Evolutionary conservation across 1,284 basidiomycete genomes (phyloP).

Genomic region (Cryptococcus jaspeensis): DNA sequence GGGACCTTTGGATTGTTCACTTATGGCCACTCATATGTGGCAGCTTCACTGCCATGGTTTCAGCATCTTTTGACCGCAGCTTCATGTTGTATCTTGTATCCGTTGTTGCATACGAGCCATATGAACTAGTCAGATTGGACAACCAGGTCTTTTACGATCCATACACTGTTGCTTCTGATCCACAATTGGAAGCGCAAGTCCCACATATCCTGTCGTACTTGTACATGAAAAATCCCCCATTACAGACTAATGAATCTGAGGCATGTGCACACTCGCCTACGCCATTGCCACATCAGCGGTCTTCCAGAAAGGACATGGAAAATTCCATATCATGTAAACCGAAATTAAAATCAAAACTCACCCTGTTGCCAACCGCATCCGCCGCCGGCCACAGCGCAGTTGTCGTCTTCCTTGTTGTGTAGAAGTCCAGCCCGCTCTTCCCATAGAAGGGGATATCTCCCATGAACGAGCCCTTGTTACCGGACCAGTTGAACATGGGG

Average conservation of each 20-base stretch:
- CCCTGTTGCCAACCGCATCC: conserved; percentile 42
- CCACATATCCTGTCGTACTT: too few relatives aligned
- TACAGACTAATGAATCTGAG: conserved; percentile 39
- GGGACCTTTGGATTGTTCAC: too few relatives aligned
- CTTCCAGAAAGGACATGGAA: too few relatives aligned
- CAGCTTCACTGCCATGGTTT: too few relatives aligned
- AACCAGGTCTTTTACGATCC: neutral
- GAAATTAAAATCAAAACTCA: conserved; percentile 13
- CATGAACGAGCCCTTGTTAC: conserved; percentile 68
- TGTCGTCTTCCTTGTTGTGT: conserved; percentile 43
- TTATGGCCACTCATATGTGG: too few relatives aligned
- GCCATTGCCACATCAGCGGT: neutral
- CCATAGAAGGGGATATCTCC: conserved; percentile 91
- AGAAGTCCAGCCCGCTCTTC: conserved; percentile 54
- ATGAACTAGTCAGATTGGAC: neutral
- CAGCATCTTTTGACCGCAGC: too few relatives aligned
- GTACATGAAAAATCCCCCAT: too few relatives aligned
- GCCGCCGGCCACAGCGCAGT: conserved; percentile 47
- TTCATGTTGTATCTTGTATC: neutral
- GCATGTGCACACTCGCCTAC: conserved; percentile 40
- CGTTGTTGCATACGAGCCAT: neutral
- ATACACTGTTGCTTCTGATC: too few relatives aligned
- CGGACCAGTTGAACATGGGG: conserved; percentile 66
- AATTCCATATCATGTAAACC: neutral
- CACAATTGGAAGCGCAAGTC: too few relatives aligned